Conservation (phyloP, 2,329 filamentous ascomycete genomes). For the Trichoderma sp. region DNA sequence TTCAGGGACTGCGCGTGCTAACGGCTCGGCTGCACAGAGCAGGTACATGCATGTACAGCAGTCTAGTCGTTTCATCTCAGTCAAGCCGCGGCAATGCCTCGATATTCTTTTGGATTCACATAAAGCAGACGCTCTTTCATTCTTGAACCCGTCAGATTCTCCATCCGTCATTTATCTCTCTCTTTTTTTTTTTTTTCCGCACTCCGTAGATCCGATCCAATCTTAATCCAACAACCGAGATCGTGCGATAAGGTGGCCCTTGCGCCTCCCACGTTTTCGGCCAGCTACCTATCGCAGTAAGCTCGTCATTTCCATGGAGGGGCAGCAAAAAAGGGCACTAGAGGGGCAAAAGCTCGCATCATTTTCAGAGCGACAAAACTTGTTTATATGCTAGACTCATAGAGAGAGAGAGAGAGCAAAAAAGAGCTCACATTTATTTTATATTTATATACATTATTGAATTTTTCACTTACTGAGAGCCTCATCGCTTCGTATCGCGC, state of each 20-base stretch:
- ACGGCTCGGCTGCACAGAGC: background rate
- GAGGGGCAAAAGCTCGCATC: background rate
- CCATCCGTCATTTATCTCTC: background rate
- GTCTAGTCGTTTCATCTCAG: background rate
- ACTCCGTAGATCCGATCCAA: conserved; percentile 7
- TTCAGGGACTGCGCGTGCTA: background rate
- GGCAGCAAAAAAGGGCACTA: conserved; percentile 1
- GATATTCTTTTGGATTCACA: background rate
- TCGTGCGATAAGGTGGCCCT: conserved; percentile 9
- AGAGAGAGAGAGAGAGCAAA: background rate
- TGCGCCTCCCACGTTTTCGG: conserved; percentile 7
- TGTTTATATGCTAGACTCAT: too few species aligned
- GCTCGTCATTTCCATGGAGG: conserved; percentile 11
- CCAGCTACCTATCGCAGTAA: background rate
- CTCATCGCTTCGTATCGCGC: background rate
- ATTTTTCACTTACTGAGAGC: too few species aligned
- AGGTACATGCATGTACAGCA: background rate
- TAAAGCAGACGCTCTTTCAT: background rate
- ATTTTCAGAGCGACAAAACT: too few species aligned
- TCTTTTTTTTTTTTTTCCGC: background rate
- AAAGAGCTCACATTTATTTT: background rate
- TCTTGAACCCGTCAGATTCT: background rate
- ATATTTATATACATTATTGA: background rate
- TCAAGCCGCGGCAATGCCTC: background rate
- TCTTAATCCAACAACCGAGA: conserved; percentile 8